phyloP scores from a whole-genome alignment of 176 grass and related monocot species.

The Ensete glaucum region DNA sequence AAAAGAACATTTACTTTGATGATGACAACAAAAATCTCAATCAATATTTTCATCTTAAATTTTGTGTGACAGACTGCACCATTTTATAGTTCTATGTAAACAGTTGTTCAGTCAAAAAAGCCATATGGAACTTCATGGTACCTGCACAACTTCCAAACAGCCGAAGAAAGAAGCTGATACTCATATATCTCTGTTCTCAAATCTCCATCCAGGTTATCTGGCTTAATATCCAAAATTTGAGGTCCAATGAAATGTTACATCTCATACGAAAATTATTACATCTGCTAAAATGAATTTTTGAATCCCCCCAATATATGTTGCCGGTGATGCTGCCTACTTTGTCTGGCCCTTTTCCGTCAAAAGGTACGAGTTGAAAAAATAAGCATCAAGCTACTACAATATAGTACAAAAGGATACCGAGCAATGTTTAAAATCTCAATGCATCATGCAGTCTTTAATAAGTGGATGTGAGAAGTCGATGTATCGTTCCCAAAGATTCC shows the following conservation, averaged over 20 bases:
- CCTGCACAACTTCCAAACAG: neutral
- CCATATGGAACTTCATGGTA: neutral
- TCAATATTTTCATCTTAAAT: neutral
- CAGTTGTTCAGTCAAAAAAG: neutral
- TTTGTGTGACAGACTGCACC: too few species aligned
- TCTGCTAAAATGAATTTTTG: neutral
- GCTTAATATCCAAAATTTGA: neutral
- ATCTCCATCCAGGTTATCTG: neutral
- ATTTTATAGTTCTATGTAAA: neutral
- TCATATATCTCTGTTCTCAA: neutral
- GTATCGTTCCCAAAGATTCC: slow-evolving; percentile 15
- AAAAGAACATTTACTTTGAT: neutral
- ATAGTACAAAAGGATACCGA: neutral
- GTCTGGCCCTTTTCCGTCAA: neutral
- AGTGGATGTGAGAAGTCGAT: slow-evolving; percentile 6
- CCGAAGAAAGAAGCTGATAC: neutral
- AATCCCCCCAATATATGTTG: neutral
- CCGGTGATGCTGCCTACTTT: neutral
- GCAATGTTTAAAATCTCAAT: neutral
- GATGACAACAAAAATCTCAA: neutral
- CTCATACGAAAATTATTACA: neutral
- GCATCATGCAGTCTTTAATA: slow-evolving; percentile 10
- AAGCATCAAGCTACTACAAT: neutral
- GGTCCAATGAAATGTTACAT: neutral
- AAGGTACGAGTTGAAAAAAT: neutral